phyloP scores from a whole-genome alignment of 768 basidiomycete species.

The Boletales sp. region DNA sequence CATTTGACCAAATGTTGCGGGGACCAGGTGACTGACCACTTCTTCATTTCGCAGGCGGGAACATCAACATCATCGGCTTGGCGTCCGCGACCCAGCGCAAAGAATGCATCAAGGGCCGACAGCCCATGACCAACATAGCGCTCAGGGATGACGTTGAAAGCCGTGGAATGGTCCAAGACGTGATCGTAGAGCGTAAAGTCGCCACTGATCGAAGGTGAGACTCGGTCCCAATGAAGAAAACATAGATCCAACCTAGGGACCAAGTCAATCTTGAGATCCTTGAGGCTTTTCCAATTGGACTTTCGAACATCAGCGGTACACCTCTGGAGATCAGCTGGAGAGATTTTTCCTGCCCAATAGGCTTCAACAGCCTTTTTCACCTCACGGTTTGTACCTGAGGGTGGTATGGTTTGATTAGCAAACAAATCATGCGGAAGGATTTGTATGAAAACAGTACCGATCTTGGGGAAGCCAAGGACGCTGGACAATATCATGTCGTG shows the following conservation, averaged over 20 bases:
- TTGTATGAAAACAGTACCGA: slow-evolving; percentile 38
- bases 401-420: neutral
- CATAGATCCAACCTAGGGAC: slow-evolving; percentile 73
- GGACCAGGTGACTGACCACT: slow-evolving; percentile 64
- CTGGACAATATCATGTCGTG: slow-evolving; percentile 70
- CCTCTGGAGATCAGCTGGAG: slow-evolving; percentile 84
- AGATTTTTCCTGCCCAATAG: slow-evolving; percentile 94
- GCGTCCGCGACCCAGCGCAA: slow-evolving; percentile 98
- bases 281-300: slow-evolving; percentile 82
- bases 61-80: slow-evolving; percentile 94
- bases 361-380: slow-evolving; percentile 98
- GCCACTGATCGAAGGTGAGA: slow-evolving; percentile 55
- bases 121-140: slow-evolving; percentile 86
- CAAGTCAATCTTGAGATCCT: slow-evolving; percentile 81
- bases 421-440: neutral
- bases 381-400: slow-evolving; percentile 84
- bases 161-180: slow-evolving; percentile 93
- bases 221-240: slow-evolving; percentile 1
- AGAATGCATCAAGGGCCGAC: slow-evolving; percentile 91
- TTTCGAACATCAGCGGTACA: slow-evolving; percentile 85
- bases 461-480: slow-evolving; percentile 91
- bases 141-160: slow-evolving; percentile 95
- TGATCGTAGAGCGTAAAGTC: slow-evolving; percentile 99
- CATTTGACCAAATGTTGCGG: neutral
- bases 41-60: slow-evolving; percentile 98